These are phyloP conservation scores for Pichia inconspicua DNA, from an alignment of 1,139 yeast genomes.

Conservation along the genomic window DNA sequence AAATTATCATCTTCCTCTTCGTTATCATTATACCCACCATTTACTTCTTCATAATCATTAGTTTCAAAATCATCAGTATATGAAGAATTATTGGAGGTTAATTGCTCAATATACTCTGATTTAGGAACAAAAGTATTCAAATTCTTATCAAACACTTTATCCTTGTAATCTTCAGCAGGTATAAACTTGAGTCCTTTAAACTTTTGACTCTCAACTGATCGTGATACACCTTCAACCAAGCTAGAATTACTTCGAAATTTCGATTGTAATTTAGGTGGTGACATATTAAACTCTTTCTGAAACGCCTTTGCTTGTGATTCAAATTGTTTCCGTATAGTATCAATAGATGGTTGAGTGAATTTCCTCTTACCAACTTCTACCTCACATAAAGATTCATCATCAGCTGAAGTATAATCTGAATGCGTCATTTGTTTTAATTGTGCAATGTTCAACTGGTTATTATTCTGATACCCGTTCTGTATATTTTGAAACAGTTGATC, in stretches of 20 bases:
- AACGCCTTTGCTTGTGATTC: constrained; percentile 3
- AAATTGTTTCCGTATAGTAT: constrained; percentile 1
- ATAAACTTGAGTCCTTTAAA: constrained; percentile 24
- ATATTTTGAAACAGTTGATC: constrained; percentile 21
- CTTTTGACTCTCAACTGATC: constrained; percentile 1
- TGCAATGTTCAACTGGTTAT: constrained; percentile 4
- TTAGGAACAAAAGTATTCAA: constrained; percentile 20
- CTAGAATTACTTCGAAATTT: background rate
- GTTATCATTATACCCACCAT: background rate
- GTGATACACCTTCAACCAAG: background rate
- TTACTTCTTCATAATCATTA: background rate
- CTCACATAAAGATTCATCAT: constrained; percentile 5
- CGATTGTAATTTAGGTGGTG: constrained; percentile 6
- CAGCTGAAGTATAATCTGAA: constrained; percentile 26
- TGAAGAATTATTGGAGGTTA: constrained; percentile 1
- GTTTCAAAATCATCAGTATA: constrained; percentile 4
- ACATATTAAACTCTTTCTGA: constrained; percentile 8
- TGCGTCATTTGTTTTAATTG: constrained; percentile 3
- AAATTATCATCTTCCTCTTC: background rate
- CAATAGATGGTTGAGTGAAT: background rate
- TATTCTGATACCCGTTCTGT: constrained; percentile 12
- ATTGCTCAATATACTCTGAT: constrained; percentile 12
- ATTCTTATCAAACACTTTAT: constrained; percentile 25
- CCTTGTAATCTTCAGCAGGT: constrained; percentile 25
- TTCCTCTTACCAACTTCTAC: background rate